A percentile compares a stretch with the other conserved stretches of the same genome.
phyloP scores from a whole-genome alignment of 306 rosid genomes.

The Malus asiatica region DNA sequence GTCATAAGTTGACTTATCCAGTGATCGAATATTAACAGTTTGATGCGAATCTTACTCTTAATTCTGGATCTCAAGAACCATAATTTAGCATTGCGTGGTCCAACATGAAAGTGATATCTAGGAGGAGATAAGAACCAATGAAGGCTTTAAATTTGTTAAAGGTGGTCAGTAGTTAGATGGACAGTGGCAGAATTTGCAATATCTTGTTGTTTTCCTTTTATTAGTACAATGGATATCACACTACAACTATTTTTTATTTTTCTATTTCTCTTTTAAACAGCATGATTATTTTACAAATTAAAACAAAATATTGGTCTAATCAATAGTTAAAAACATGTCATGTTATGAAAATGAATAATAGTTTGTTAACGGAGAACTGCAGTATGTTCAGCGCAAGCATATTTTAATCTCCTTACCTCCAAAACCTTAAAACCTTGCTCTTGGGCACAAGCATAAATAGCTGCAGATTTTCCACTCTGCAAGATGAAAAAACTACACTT shows the following conservation, averaged over 20 bases:
- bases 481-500: conserved; percentile 23
- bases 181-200: not conserved
- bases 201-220: not conserved
- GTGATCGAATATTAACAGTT: not conserved
- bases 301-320: not conserved
- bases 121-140: not conserved
- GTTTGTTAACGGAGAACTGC: not conserved
- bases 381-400: not conserved
- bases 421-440: conserved; percentile 76
- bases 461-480: conserved; percentile 98
- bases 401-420: conserved; percentile 52
- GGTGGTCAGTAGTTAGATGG: not conserved
- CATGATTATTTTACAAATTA: not conserved
- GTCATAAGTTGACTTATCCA: not conserved
- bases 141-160: not conserved
- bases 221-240: not conserved
- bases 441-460: conserved; percentile 85
- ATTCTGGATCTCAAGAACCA: not conserved
- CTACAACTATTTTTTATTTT: not conserved
- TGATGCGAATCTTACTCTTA: not conserved
- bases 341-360: not conserved
- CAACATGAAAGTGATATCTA: not conserved
- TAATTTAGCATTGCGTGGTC: not conserved
- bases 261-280: not conserved
- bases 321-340: not conserved